Evolutionary conservation across 495 filamentous ascomycete genomes (phyloP).

Genomic region (Aspergillus sparsus): DNA sequence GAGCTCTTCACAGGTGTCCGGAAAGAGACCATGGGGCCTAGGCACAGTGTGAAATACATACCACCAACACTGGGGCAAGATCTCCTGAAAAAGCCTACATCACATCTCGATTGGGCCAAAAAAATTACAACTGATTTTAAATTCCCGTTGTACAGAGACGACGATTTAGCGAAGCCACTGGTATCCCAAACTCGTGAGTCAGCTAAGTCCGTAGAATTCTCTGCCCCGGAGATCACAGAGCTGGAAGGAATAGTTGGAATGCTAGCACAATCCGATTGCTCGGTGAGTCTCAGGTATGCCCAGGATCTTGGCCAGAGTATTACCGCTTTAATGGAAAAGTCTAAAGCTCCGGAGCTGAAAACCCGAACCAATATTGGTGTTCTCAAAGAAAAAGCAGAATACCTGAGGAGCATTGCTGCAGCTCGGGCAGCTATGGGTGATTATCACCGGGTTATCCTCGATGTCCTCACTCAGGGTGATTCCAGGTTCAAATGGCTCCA

Average conservation of each 20-base stretch:
- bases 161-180: background rate
- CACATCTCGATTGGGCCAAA: background rate
- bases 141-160: background rate
- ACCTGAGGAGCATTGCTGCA: background rate
- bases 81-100: background rate
- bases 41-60: background rate
- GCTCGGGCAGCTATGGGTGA: background rate
- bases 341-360: background rate
- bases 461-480: background rate
- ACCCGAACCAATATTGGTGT: background rate
- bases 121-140: background rate
- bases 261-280: conserved; percentile 3
- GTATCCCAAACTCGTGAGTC: background rate
- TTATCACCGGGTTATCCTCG: background rate
- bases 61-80: conserved; percentile 1
- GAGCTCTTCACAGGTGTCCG: background rate
- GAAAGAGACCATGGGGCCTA: background rate
- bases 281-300: conserved; percentile 9
- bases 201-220: background rate
- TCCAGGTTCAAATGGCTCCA: background rate
- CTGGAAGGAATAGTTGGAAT: background rate
- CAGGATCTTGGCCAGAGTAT: conserved; percentile 8
- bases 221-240: conserved; percentile 2
- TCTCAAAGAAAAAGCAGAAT: background rate
- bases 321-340: background rate